Evolutionary conservation across 768 basidiomycete species (phyloP).

Genomic region (Gelatoporia subvermispora): DNA sequence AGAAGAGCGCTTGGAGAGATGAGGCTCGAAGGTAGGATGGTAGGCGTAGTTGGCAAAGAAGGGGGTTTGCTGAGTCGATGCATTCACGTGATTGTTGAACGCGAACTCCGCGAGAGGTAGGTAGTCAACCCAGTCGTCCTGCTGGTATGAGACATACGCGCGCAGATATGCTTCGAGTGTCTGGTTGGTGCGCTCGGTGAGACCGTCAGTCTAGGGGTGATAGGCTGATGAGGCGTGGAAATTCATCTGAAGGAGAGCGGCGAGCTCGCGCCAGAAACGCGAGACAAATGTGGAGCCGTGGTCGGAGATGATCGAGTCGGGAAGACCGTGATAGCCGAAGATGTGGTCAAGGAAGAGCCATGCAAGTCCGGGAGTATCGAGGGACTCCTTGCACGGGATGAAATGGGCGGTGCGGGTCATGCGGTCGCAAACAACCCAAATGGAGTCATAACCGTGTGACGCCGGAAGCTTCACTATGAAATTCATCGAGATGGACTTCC

Average conservation of each 20-base stretch:
- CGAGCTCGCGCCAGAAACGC: slow-evolving; percentile 7
- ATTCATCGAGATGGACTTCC: slow-evolving; percentile 20
- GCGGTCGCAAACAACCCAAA: slow-evolving; percentile 18
- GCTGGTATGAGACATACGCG: slow-evolving; percentile 31
- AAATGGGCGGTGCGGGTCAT: slow-evolving; percentile 2
- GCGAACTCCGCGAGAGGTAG: slow-evolving; percentile 38
- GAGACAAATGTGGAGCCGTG: slow-evolving; percentile 12
- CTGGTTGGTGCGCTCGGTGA: slow-evolving; percentile 34
- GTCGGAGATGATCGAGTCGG: slow-evolving; percentile 13
- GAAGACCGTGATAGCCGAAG: slow-evolving; percentile 12
- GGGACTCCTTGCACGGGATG: slow-evolving; percentile 3
- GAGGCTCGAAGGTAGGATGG: slow-evolving; percentile 24
- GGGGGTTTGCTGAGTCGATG: slow-evolving; percentile 22
- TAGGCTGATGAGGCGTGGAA: slow-evolving; percentile 31
- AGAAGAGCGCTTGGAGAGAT: slow-evolving; percentile 22
- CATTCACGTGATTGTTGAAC: slow-evolving; percentile 32
- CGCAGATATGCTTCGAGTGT: slow-evolving; percentile 34
- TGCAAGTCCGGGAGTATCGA: slow-evolving; percentile 4
- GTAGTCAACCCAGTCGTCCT: slow-evolving; percentile 38
- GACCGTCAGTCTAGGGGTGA: slow-evolving; percentile 40
- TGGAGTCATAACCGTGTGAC: slow-evolving; percentile 14
- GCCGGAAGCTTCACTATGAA: slow-evolving; percentile 21
- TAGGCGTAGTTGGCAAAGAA: slow-evolving; percentile 7
- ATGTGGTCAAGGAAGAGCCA: slow-evolving; percentile 4
- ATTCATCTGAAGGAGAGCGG: slow-evolving; percentile 8